Base-by-base conservation (phyloP, 1,284 basidiomycete species). In the Puccinia polysora region DNA sequence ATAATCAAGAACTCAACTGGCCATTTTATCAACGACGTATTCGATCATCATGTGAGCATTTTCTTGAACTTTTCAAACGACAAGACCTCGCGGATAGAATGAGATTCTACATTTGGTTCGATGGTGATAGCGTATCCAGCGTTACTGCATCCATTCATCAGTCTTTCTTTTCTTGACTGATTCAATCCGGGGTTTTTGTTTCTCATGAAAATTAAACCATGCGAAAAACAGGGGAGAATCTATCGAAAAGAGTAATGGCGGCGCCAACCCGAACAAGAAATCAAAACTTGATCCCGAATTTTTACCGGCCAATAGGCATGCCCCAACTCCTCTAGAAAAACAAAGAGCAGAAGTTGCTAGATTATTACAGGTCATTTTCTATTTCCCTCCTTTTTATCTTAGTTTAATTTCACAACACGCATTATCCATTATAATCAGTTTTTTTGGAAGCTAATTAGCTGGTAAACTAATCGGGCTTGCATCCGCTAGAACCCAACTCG, bases 341-440 rank as follows among this genome's bases (percentile, higher is more conserved):
- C 90, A 91, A 80, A 84, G 87, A 49, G 82, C 81, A 2, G 88
- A 93, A 78, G 85, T 97, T 32, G 89, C 90, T 32, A 88, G 85
- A 75, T 85, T 97, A 49, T 85, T 96, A 75, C 89, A 89, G 65
- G 65, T 69, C 15, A 36, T 10, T 25, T n/a, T n/a, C n/a, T 30
- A 28, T 55, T 4, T 3, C 25, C 15, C 15, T 55, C 52, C 23
- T 49, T 3, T 2, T 28, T 4, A 55, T 55, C 15, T 4, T 55
- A 20, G 14, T 4, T 28, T 30, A 23, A 4, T 23, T 30, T 55
- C 52, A 14, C n/a, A n/a, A n/a, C n/a, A n/a, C n/a, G n/a, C n/a
- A n/a, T n/a, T n/a, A n/a, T n/a, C n/a, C n/a, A 28, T 23, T 55
- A 15, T 30, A 23, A 49, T 49, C 47, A 49, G 18, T 49, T 49